Conservation (phyloP, 345 rosid genomes). For the Laguncularia racemosa region DNA sequence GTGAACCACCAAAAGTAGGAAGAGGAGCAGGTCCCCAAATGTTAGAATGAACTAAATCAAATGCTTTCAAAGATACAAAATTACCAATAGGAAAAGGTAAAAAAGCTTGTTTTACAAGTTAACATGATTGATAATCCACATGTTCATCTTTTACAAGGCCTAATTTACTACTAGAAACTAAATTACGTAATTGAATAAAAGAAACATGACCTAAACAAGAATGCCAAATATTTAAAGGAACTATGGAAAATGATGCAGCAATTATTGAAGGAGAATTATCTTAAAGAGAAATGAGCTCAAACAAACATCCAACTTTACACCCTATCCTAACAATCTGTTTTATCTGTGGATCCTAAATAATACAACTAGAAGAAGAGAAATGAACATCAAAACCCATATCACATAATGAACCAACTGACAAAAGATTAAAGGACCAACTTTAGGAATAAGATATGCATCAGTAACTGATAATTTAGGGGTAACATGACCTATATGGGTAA, state of each 20-base stretch:
- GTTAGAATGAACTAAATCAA: neutral
- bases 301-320: neutral
- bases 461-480: neutral
- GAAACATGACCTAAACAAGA: constrained; percentile 3
- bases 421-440: constrained; percentile 6
- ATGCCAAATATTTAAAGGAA: neutral
- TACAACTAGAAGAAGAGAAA: neutral
- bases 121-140: neutral
- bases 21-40: neutral
- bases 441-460: neutral
- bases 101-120: neutral
- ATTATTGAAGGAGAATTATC: neutral
- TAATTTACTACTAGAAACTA: constrained; percentile 6
- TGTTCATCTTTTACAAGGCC: neutral
- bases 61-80: neutral
- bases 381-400: neutral
- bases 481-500: neutral
- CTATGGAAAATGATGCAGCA: neutral
- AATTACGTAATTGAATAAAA: neutral
- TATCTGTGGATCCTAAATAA: neutral
- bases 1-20: no score
- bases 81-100: neutral
- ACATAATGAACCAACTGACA: constrained; percentile 4
- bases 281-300: constrained; percentile 5
- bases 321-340: constrained; percentile 3